These are phyloP conservation scores for Venturia nashicola DNA, from an alignment of 2,329 filamentous ascomycete species.

Conservation along the genomic window DNA sequence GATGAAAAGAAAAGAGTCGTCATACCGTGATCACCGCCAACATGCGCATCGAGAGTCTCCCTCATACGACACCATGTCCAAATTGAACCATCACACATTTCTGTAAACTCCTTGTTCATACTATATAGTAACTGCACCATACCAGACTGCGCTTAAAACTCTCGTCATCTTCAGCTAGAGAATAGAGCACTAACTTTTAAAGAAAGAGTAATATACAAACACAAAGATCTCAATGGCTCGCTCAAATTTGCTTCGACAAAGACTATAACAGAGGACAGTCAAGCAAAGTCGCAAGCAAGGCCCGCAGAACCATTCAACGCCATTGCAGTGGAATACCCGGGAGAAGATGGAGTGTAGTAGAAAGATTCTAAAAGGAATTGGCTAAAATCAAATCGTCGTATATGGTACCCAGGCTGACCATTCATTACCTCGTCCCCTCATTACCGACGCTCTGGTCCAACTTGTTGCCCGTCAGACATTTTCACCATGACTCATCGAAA, in stretches of 20 bases:
- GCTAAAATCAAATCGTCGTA: slow-evolving; percentile 1
- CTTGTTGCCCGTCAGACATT: background rate
- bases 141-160: background rate
- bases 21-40: too few relatives aligned
- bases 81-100: background rate
- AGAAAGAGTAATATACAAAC: background rate
- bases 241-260: background rate
- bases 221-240: slow-evolving; percentile 3
- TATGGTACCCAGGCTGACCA: slow-evolving; percentile 1
- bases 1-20: too few relatives aligned
- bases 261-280: background rate
- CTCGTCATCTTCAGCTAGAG: background rate
- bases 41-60: too few relatives aligned
- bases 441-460: slow-evolving; percentile 1
- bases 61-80: background rate
- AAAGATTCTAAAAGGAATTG: background rate
- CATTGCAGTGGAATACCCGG: background rate
- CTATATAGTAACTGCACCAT: background rate
- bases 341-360: background rate
- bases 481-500: background rate
- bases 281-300: background rate
- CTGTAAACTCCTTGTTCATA: background rate
- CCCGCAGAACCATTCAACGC: background rate
- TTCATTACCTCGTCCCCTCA: slow-evolving; percentile 7
- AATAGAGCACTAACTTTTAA: background rate